Base-by-base conservation (phyloP, 2,329 filamentous ascomycete genomes). In the Tolypocladium endophyticum region DNA sequence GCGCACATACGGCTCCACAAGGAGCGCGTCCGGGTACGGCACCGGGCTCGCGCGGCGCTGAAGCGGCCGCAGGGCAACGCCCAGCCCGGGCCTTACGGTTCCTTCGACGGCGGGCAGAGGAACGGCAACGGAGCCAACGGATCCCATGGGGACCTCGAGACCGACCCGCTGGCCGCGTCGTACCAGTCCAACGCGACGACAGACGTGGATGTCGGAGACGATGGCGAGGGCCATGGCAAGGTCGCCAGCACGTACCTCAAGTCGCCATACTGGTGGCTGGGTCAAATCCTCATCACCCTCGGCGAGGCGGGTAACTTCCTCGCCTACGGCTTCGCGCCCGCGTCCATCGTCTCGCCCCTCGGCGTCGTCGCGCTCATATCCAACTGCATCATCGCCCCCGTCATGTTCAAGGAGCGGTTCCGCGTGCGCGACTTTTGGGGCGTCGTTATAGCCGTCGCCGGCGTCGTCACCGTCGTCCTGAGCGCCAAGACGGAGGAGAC, bases 291-390 rank as follows among this genome's bases (percentile, higher is more conserved):
- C 61, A 99, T 99, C 84, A 91, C 87, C 0, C 77, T 96, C 30
- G 94, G 94, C 60, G 94, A 99, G 76, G 88, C 89, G 70, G 94
- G 94, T 57, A 99, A 99, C 72, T 99, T 99, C 70, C 77, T 99
- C 63, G 94, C 94, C 0, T 99, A 99, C 70, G 94, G 94, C 30
- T 99, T 99, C 72, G 94, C 94, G 36, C 94, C 94, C 4, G 94
- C 94, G 9, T 97, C 94, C 18, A 97, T 99, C 67, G 94, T 99
- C 50, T 97, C 92, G 39, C 94, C 94, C 0, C 80, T 99, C 7
- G 94, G 94, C 12, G 94, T 99, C n/a, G 94, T 99, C 16, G 94
- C 94, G 2, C 79, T 99, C 63, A 87, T 99, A 54, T 96, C 92
- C 53, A 99, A 99, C 75, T 99, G 94, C 73, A 84, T 99, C 61